Conservation (phyloP, 2,329 filamentous ascomycete species). For the Calonectria multiphialidica region DNA sequence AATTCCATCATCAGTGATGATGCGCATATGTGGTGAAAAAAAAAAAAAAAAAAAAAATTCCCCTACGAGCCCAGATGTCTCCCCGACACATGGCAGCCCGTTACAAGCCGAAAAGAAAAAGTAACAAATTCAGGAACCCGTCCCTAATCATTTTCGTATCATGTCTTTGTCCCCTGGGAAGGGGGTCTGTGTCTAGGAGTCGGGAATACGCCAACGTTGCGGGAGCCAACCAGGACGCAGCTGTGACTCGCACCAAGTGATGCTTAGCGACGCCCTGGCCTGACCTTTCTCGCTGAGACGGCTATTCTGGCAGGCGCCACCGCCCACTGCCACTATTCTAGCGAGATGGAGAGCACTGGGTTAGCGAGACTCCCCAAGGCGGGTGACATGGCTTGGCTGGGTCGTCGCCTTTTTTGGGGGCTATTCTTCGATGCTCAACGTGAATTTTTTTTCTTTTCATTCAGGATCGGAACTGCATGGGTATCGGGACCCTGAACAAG, state of each 20-base stretch:
- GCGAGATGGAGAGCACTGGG: background rate
- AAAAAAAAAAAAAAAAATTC: too few species aligned
- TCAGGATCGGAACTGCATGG: background rate
- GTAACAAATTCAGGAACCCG: background rate
- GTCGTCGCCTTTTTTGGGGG: background rate
- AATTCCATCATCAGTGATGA: background rate
- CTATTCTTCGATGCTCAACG: background rate
- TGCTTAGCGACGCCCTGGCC: background rate
- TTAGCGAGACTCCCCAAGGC: background rate
- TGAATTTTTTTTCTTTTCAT: background rate
- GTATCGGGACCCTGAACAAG: conserved; percentile 2
- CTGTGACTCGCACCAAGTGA: background rate
- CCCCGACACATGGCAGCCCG: conserved; percentile 1
- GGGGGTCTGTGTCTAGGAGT: background rate
- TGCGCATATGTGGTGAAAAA: background rate
- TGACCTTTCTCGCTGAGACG: conserved; percentile 2
- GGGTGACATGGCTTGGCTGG: background rate
- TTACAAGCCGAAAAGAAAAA: background rate
- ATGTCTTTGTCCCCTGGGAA: background rate
- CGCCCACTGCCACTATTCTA: background rate
- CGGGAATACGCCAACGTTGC: background rate
- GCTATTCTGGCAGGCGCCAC: conserved; percentile 16
- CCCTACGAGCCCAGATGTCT: background rate
- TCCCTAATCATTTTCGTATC: background rate
- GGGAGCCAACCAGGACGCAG: conserved; percentile 13